Conservation (phyloP, 257 asterid species). For the Nicotiana benthamiana region DNA sequence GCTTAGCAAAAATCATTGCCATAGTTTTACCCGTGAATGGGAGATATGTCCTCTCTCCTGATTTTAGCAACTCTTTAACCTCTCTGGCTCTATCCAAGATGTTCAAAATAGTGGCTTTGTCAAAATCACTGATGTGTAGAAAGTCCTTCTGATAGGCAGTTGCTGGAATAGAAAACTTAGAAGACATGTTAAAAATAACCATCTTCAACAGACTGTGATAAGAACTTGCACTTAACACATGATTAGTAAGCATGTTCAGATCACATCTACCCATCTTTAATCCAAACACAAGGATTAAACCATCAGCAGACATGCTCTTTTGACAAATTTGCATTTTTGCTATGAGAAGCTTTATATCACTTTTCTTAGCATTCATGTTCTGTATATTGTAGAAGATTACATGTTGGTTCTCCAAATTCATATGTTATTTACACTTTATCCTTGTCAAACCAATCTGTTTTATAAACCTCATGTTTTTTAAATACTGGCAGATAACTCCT, state of each 20-base stretch:
- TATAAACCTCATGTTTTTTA: background rate
- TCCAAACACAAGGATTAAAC: background rate
- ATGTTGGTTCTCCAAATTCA: background rate
- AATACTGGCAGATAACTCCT: background rate
- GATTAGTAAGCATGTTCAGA: background rate
- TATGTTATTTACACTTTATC: background rate
- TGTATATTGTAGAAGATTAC: background rate
- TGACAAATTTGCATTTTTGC: background rate
- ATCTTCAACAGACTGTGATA: background rate
- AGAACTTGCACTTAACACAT: background rate
- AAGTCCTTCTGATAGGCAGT: slow-evolving; percentile 67
- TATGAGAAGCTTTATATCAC: background rate
- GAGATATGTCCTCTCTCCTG: slow-evolving; percentile 79
- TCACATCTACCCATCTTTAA: background rate
- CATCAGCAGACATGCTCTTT: background rate
- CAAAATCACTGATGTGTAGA: slow-evolving; percentile 74
- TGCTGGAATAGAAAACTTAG: slow-evolving; percentile 32
- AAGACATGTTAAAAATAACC: background rate
- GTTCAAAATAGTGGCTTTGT: slow-evolving; percentile 65
- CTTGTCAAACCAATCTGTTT: background rate
- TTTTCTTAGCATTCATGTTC: background rate
- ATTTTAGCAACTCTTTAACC: slow-evolving; percentile 72
- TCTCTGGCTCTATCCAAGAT: slow-evolving; percentile 76
- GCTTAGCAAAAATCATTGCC: slow-evolving; percentile 97
- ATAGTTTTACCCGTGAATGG: slow-evolving; percentile 85